Evolutionary conservation across 352 stramenopile species (phyloP).

Genomic region (Thraustochytrium sp.): DNA sequence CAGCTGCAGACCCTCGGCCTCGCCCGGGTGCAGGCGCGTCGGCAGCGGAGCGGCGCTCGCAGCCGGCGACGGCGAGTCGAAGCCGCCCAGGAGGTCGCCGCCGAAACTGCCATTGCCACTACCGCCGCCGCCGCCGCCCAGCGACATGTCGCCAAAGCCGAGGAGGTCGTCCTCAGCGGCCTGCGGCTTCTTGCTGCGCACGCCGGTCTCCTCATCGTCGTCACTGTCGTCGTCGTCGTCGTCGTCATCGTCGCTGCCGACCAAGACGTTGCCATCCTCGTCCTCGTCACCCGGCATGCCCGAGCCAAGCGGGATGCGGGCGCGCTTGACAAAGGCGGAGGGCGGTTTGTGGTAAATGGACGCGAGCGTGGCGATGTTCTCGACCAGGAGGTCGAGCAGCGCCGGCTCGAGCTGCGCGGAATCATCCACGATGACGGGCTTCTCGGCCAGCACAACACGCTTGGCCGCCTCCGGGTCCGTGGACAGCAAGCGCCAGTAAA

Average conservation of each 20-base stretch:
- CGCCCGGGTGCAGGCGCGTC: neutral
- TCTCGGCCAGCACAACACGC: constrained; percentile 93
- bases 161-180: constrained; percentile 28
- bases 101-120: neutral
- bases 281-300: constrained; percentile 54
- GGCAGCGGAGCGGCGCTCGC: neutral
- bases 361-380: constrained; percentile 93
- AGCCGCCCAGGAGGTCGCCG: neutral
- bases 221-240: constrained; percentile 41
- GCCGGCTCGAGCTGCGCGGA: constrained; percentile 88
- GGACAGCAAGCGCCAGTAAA: constrained; percentile 98
- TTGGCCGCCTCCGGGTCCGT: constrained; percentile 95
- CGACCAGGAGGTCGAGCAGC: constrained; percentile 90
- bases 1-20: constrained; percentile 10
- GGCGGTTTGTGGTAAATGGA: constrained; percentile 97
- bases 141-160: constrained; percentile 5
- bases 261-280: constrained; percentile 31
- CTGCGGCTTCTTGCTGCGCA: neutral
- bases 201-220: neutral
- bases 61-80: neutral
- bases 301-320: constrained; percentile 49
- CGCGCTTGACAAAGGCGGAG: constrained; percentile 74
- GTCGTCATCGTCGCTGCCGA: constrained; percentile 44
- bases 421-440: constrained; percentile 98
- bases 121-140: neutral